phyloP scores from a whole-genome alignment of 768 basidiomycete genomes.

The Rhodocollybia butyracea region DNA sequence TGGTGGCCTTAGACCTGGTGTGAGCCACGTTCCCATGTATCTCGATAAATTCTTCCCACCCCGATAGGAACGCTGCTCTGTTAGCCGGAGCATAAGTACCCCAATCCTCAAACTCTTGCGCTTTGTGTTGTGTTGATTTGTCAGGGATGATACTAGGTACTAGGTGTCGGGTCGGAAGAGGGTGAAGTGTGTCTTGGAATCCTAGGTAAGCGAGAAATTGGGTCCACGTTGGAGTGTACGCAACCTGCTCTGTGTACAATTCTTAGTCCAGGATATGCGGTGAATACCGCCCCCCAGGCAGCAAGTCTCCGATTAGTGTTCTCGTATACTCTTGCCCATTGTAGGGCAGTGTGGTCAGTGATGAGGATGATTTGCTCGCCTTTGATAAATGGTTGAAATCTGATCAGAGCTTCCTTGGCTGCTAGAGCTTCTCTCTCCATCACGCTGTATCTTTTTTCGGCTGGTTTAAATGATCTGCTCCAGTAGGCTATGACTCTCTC shows the following conservation, averaged over 20 bases:
- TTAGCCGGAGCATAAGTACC: not conserved
- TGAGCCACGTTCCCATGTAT: not conserved
- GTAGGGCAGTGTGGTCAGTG: constrained; percentile 15
- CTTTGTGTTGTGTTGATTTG: not conserved
- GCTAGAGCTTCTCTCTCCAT: constrained; percentile 26
- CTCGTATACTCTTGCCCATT: constrained; percentile 13
- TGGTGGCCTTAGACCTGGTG: not conserved
- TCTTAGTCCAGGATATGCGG: constrained; percentile 18
- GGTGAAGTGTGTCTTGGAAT: not conserved
- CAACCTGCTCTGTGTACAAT: not conserved
- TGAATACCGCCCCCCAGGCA: constrained; percentile 23
- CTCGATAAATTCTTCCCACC: not conserved
- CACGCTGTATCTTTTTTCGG: constrained; percentile 20
- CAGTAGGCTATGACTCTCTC: constrained; percentile 25
- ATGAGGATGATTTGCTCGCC: constrained; percentile 16
- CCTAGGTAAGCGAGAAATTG: constrained; percentile 2
- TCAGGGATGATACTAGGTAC: not conserved
- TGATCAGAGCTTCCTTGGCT: too few species aligned
- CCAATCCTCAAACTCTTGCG: not conserved
- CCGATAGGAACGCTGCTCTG: not conserved
- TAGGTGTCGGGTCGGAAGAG: not conserved
- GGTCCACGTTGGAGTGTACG: constrained; percentile 1
- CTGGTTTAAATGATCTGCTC: constrained; percentile 16
- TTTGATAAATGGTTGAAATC: constrained; percentile 25
- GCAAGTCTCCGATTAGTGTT: constrained; percentile 17